Evolutionary conservation across 2,329 filamentous ascomycete species (phyloP), one percentile per base, ranked within the genome.

Genomic region (Fusarium lyarnte): DNA sequence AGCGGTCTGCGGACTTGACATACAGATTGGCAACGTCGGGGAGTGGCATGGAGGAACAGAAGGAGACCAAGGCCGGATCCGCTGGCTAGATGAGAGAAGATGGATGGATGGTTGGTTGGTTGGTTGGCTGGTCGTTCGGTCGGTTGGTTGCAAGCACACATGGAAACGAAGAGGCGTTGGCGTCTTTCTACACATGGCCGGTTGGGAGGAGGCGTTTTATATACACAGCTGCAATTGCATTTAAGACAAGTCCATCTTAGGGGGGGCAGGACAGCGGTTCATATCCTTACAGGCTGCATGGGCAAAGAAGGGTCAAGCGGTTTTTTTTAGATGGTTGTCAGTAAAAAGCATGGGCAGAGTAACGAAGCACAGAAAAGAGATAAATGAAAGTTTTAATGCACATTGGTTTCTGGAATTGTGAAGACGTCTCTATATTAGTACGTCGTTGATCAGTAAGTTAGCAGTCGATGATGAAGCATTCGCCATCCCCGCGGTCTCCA

Each of bases 291-390:
- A 70, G 73, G 73, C 59, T 75, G 73, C 66, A 73, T 65, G 66
- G 75, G 74, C 65, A 75, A 71, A 70, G 72, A 63, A 74, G 67
- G 71, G 62, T 63, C 57, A 73, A 73, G 74, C 70, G 73, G 74
- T 64, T 71, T 66, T 75, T 74, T 73, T 58, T 77, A 77, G 75
- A 77, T 76, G 74, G 68, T 69, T 73, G 75, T 75, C 70, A 66
- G 66, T 74, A 69, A 76, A 76, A 74, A 76, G 72, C 75, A 77
- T 76, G 66, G 65, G 67, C 74, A 77, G 70, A 77, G 68, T 76
- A 77, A 76, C 72, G 72, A 75, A 76, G 68, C 72, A 76, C 72
- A 70, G 74, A 76, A 77, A 75, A 72, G 73, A 77, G 67, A 76
- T 75, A 77, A 55, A 64, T 63, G 70, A 77, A 76, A 75, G 68